These are phyloP conservation scores for Lotus japonicus DNA, from an alignment of 306 rosid species.

Conservation along the genomic window DNA sequence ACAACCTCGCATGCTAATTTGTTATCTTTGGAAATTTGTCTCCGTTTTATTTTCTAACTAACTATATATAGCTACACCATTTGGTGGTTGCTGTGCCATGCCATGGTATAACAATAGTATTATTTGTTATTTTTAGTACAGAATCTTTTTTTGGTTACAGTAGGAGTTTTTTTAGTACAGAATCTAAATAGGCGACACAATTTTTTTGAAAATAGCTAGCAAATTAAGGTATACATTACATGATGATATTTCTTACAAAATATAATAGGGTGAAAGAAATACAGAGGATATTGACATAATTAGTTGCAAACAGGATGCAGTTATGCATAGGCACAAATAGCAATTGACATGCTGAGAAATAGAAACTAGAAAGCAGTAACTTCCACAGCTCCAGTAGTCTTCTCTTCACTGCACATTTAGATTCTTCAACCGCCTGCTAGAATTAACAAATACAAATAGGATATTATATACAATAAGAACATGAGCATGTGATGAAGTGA, in stretches of 20 bases:
- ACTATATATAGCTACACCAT: background rate
- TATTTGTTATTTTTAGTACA: background rate
- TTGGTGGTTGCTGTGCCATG: background rate
- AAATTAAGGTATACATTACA: no score
- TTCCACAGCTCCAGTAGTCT: background rate
- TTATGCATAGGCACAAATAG: background rate
- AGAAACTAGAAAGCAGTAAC: background rate
- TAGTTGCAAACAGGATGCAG: conserved; percentile 7
- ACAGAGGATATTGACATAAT: background rate
- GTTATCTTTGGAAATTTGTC: conserved; percentile 4
- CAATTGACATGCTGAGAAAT: background rate
- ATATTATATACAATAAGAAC: conserved; percentile 12
- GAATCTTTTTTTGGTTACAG: background rate
- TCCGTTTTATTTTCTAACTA: background rate
- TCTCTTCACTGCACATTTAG: conserved; percentile 39
- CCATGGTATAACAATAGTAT: no score
- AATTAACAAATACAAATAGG: background rate
- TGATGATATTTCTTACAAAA: conserved; percentile 13
- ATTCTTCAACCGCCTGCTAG: conserved; percentile 53
- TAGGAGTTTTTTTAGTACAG: no score
- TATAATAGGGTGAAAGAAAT: conserved; percentile 1
- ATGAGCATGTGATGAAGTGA: conserved; percentile 43
- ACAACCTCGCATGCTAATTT: no score
- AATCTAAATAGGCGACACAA: no score
- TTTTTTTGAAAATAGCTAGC: no score